Evolutionary conservation across 176 grass and related monocot genomes (phyloP).

Genomic region (Musa schizocarpa): DNA sequence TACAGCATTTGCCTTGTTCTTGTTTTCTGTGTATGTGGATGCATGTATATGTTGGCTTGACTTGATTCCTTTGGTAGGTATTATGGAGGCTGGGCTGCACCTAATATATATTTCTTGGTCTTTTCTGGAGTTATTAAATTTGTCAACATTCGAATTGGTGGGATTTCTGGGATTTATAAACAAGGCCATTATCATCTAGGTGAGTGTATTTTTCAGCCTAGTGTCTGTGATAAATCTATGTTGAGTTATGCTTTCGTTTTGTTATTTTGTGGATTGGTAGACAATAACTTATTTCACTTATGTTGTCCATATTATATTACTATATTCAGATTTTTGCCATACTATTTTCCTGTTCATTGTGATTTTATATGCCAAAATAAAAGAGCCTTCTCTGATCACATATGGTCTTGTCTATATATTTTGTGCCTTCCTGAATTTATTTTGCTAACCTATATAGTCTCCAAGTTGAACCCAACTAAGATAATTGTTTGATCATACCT

Average conservation of each 20-base stretch:
- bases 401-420: neutral
- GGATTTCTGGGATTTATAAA: slow-evolving; percentile 86
- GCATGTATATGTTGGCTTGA: neutral
- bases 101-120: slow-evolving; percentile 89
- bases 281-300: neutral
- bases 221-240: neutral
- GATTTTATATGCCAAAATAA: neutral
- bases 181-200: slow-evolving; percentile 40
- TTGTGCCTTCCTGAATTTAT: neutral
- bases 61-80: slow-evolving; percentile 32
- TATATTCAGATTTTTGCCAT: neutral
- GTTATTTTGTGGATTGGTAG: neutral
- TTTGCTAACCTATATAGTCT: neutral
- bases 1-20: neutral
- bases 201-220: slow-evolving; percentile 23
- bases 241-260: neutral
- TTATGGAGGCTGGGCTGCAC: slow-evolving; percentile 90
- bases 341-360: neutral
- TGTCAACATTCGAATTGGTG: slow-evolving; percentile 88
- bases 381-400: neutral
- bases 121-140: slow-evolving; percentile 86
- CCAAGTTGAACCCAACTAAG: neutral
- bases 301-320: neutral
- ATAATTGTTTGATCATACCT: neutral
- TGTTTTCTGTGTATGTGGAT: neutral